These are phyloP conservation scores for Trichoderma breve DNA, from an alignment of 2,329 filamentous ascomycete species.

Conservation along the genomic window DNA sequence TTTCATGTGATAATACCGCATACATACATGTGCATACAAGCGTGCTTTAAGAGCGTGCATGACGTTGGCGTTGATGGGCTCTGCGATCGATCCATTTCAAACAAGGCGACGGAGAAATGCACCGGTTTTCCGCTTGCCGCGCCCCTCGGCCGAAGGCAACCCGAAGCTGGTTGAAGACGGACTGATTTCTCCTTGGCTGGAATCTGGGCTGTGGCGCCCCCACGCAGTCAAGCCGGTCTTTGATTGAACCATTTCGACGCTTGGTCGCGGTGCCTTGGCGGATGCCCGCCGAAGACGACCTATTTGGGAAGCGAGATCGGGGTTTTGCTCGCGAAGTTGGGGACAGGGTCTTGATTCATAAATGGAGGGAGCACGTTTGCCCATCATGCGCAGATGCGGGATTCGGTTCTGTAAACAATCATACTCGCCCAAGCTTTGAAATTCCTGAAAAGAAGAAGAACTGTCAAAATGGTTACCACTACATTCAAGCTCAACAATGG, in stretches of 20 bases:
- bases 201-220: conserved; percentile 7
- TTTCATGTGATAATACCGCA: conserved; percentile 5
- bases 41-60: conserved; percentile 1
- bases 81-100: neutral
- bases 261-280: conserved; percentile 2
- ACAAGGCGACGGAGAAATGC: neutral
- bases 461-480: conserved; percentile 49
- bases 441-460: neutral
- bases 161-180: conserved; percentile 12
- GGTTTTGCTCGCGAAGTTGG: neutral
- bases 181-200: conserved; percentile 25
- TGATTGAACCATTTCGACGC: neutral
- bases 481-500: conserved; percentile 64
- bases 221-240: conserved; percentile 10
- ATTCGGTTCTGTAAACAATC: neutral
- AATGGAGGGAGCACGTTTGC: neutral
- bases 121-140: neutral
- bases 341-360: neutral
- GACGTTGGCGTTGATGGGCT: neutral
- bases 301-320: conserved; percentile 19
- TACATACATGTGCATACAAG: neutral
- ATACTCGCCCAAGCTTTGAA: neutral
- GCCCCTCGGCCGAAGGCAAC: neutral
- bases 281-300: conserved; percentile 19
- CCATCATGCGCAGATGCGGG: neutral